Evolutionary conservation across 352 stramenopile genomes (phyloP).

Genomic region (Thalassiosira hispida): DNA sequence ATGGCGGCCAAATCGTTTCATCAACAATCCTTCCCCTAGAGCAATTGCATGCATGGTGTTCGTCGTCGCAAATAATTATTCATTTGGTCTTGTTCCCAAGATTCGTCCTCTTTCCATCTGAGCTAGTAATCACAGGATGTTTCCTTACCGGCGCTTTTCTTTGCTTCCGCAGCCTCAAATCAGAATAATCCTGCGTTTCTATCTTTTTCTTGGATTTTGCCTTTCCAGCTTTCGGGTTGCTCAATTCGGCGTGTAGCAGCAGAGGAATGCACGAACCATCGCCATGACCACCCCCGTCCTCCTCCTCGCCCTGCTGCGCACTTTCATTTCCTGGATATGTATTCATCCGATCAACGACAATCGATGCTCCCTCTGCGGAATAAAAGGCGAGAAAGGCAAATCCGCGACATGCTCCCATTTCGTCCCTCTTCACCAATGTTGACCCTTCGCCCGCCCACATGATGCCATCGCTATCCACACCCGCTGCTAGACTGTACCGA

Average conservation of each 20-base stretch:
- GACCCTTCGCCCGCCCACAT: constrained; percentile 34
- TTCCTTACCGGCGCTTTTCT: constrained; percentile 28
- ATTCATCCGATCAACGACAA: constrained; percentile 37
- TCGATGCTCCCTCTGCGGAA: constrained; percentile 7
- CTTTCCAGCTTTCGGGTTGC: not conserved
- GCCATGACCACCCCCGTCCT: not conserved
- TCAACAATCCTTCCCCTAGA: too few relatives aligned
- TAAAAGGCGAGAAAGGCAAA: constrained; percentile 48
- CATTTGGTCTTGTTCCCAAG: constrained; percentile 44
- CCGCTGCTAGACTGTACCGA: not conserved
- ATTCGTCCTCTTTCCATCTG: constrained; percentile 35
- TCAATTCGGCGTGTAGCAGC: constrained; percentile 17
- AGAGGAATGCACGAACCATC: not conserved
- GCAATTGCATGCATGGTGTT: too few relatives aligned
- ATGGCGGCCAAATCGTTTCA: too few relatives aligned
- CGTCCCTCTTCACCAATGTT: constrained; percentile 38
- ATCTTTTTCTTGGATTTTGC: constrained; percentile 20
- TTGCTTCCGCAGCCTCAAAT: constrained; percentile 31
- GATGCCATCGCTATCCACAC: not conserved
- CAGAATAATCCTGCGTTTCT: constrained; percentile 3
- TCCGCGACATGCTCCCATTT: constrained; percentile 22
- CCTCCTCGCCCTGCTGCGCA: not conserved
- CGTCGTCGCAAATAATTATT: too few relatives aligned
- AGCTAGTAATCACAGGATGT: constrained; percentile 38
- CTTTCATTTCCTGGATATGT: not conserved